Evolutionary conservation across 2,329 filamentous ascomycete species (phyloP).

Genomic region (Myriangium duriaei): DNA sequence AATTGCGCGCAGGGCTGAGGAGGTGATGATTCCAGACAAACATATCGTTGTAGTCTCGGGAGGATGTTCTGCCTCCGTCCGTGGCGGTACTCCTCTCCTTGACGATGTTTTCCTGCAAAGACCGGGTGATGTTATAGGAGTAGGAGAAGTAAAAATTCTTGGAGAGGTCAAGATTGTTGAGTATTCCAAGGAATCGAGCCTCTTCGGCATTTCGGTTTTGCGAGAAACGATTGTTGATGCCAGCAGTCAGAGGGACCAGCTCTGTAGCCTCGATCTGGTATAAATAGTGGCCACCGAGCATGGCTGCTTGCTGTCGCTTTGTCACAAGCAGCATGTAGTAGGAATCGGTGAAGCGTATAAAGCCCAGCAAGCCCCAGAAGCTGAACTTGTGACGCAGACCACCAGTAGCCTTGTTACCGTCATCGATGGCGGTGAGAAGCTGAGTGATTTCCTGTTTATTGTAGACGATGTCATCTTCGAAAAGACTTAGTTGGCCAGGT

Average conservation of each 20-base stretch:
- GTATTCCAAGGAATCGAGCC: slow-evolving; percentile 72
- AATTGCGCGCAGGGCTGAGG: slow-evolving; percentile 57
- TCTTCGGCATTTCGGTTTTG: slow-evolving; percentile 82
- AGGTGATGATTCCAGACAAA: slow-evolving; percentile 97
- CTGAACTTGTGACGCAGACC: slow-evolving; percentile 82
- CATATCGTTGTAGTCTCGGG: slow-evolving; percentile 72
- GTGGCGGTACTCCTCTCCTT: slow-evolving; percentile 61
- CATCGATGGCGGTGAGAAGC: slow-evolving; percentile 85
- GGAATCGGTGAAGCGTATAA: slow-evolving; percentile 87
- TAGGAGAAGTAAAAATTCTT: slow-evolving; percentile 97
- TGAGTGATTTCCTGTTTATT: slow-evolving; percentile 84
- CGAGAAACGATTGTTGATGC: slow-evolving; percentile 53
- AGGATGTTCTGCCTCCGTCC: slow-evolving; percentile 46
- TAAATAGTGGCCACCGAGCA: slow-evolving; percentile 90
- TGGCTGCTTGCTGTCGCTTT: slow-evolving; percentile 88
- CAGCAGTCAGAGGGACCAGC: slow-evolving; percentile 70
- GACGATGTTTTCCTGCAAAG: slow-evolving; percentile 82
- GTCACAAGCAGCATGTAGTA: slow-evolving; percentile 98
- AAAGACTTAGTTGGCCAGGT: slow-evolving; percentile 64
- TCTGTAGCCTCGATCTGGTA: slow-evolving; percentile 94
- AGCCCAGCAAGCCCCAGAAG: slow-evolving; percentile 87
- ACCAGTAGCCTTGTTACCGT: slow-evolving; percentile 83
- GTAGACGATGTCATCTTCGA: slow-evolving; percentile 92
- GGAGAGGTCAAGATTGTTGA: slow-evolving; percentile 82
- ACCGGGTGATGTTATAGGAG: slow-evolving; percentile 89